Percentiles rank a stretch among this genome's conserved stretches.
phyloP scores from a whole-genome alignment of 495 filamentous ascomycete species.

The Gamarada debralockiae region DNA sequence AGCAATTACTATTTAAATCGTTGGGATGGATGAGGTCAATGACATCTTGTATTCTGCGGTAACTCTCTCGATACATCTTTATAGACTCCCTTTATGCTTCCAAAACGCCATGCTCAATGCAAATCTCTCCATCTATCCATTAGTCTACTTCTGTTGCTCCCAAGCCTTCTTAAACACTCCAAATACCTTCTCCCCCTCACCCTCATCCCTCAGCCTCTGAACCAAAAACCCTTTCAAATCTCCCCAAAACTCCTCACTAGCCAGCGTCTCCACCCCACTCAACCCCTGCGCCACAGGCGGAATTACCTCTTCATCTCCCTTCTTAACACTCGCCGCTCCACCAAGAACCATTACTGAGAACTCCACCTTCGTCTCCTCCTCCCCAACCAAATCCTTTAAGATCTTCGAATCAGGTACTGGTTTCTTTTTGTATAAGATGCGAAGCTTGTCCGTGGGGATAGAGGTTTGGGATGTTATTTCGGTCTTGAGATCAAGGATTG shows the following conservation, averaged over 20 bases:
- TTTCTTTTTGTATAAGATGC: conserved; percentile 79
- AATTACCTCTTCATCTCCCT: conserved; percentile 22
- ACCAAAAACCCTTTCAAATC: conserved; percentile 79
- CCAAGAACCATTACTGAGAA: conserved; percentile 87
- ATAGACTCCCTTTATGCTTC: background rate
- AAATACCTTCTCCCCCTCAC: conserved; percentile 58
- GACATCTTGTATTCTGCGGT: no score
- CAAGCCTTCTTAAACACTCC: conserved; percentile 61
- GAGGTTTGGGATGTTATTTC: conserved; percentile 46
- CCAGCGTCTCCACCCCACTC: conserved; percentile 55
- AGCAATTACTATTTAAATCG: no score
- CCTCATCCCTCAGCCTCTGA: conserved; percentile 71
- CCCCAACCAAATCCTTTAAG: conserved; percentile 50
- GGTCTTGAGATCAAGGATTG: conserved; percentile 69
- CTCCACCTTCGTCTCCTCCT: conserved; percentile 53
- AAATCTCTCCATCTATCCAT: background rate
- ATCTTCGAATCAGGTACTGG: conserved; percentile 68
- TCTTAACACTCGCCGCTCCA: conserved; percentile 39
- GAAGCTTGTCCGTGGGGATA: conserved; percentile 65
- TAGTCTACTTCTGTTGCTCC: conserved; percentile 1
- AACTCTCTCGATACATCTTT: background rate
- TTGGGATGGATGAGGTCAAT: no score
- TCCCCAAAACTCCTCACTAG: conserved; percentile 77
- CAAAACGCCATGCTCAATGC: conserved; percentile 16
- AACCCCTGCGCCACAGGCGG: conserved; percentile 49